phyloP scores from a whole-genome alignment of 2,329 filamentous ascomycete species.

The Massarina eburnea region DNA sequence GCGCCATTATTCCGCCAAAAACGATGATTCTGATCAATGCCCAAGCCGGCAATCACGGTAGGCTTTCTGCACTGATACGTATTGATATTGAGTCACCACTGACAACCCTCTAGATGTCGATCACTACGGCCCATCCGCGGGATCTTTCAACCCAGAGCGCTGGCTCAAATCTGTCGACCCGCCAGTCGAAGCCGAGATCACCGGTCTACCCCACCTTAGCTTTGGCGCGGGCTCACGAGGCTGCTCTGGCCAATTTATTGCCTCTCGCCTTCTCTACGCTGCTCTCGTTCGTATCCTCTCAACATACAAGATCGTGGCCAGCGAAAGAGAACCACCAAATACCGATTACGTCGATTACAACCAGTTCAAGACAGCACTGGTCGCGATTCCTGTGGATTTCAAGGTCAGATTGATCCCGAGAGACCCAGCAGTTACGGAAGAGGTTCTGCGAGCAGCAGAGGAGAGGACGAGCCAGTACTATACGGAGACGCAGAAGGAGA shows the following conservation, averaged over 20 bases:
- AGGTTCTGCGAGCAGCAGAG: constrained; percentile 49
- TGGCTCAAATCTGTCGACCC: constrained; percentile 46
- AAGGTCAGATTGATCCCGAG: constrained; percentile 59
- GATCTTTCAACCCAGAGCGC: constrained; percentile 52
- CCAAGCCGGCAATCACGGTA: constrained; percentile 58
- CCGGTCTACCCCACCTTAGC: constrained; percentile 45
- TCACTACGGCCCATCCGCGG: constrained; percentile 52
- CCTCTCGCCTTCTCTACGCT: constrained; percentile 52
- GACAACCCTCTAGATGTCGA: constrained; percentile 50
- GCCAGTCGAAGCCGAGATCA: constrained; percentile 25
- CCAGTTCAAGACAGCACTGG: constrained; percentile 60
- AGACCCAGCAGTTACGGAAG: constrained; percentile 42
- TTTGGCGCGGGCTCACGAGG: constrained; percentile 57
- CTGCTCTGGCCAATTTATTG: constrained; percentile 56
- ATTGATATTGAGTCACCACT: constrained; percentile 19
- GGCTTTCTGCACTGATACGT: constrained; percentile 4
- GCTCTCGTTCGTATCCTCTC: constrained; percentile 54
- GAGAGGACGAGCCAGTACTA: constrained; percentile 53
- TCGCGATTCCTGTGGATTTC: constrained; percentile 62
- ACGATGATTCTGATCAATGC: constrained; percentile 60
- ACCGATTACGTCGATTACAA: constrained; percentile 66
- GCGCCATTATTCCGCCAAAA: constrained; percentile 53
- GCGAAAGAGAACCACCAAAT: constrained; percentile 55
- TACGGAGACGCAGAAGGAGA: too few species aligned
- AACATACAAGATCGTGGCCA: constrained; percentile 54